Evolutionary conservation across 345 rosid species (phyloP).

Genomic region (Viola odorata): DNA sequence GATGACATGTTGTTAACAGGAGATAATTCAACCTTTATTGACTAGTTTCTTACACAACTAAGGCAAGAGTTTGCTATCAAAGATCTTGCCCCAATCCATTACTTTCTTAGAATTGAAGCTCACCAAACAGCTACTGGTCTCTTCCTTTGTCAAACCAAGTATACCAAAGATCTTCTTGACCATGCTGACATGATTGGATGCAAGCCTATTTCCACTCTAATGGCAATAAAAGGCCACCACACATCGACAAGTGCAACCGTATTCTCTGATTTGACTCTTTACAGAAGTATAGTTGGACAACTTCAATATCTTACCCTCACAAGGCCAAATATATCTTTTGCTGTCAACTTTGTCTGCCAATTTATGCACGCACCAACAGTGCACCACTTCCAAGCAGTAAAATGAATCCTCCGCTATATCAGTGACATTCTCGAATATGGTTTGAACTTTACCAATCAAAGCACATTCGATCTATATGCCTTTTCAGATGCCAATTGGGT

Average conservation of each 20-base stretch:
- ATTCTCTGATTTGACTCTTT: background rate
- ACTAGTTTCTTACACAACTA: too few species aligned
- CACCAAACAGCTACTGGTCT: too few species aligned
- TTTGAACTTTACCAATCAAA: background rate
- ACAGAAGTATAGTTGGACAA: background rate
- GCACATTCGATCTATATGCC: background rate
- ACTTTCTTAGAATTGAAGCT: too few species aligned
- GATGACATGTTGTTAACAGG: too few species aligned
- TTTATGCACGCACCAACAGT: background rate
- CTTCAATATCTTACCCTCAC: background rate
- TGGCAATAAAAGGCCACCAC: background rate
- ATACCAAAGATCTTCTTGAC: background rate
- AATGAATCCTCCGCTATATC: background rate
- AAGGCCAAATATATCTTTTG: background rate
- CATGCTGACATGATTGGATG: background rate
- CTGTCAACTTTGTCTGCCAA: background rate
- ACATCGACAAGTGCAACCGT: accelerated
- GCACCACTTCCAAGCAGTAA: background rate
- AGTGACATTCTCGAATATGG: background rate
- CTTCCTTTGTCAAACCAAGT: too few species aligned
- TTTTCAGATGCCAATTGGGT: background rate
- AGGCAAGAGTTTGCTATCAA: too few species aligned
- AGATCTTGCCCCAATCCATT: too few species aligned
- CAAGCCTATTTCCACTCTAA: background rate
- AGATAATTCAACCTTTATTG: background rate